Percentiles rank a stretch among this genome's conserved stretches.
phyloP scores from a whole-genome alignment of 2,329 filamentous ascomycete species.

The Neocucurbitaria cava region DNA sequence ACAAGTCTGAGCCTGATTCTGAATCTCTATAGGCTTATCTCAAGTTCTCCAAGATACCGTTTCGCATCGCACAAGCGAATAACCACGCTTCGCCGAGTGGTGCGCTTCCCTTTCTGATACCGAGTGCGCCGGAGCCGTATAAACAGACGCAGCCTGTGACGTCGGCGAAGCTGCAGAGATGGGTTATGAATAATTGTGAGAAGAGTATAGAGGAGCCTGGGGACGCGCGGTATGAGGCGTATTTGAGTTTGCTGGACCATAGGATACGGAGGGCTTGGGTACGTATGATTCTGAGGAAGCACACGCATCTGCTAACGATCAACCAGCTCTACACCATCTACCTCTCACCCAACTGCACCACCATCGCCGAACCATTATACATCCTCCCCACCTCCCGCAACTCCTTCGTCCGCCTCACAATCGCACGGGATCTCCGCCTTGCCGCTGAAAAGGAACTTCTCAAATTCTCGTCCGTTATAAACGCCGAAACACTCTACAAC shows the following conservation, averaged over 20 bases:
- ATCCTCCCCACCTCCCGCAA: constrained; percentile 68
- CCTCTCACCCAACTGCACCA: constrained; percentile 71
- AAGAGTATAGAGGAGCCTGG: constrained; percentile 53
- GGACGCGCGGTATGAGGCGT: constrained; percentile 72
- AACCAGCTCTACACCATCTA: constrained; percentile 78
- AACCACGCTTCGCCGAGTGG: constrained; percentile 94
- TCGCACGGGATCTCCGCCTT: constrained; percentile 70
- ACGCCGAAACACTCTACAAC: constrained; percentile 63
- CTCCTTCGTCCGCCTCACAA: constrained; percentile 66
- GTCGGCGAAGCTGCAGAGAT: constrained; percentile 72
- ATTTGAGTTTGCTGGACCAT: constrained; percentile 77
- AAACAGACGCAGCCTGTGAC: constrained; percentile 58
- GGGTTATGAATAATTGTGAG: constrained; percentile 60
- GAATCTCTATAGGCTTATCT: constrained; percentile 72
- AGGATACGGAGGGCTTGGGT: constrained; percentile 87
- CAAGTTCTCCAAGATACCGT: constrained; percentile 74
- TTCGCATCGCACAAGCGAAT: constrained; percentile 73
- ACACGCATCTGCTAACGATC: constrained; percentile 7
- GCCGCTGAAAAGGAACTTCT: constrained; percentile 79
- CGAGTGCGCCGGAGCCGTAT: constrained; percentile 44
- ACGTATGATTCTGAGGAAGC: constrained; percentile 14
- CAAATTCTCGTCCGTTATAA: constrained; percentile 66
- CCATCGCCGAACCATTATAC: constrained; percentile 75
- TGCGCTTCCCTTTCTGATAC: constrained; percentile 84
- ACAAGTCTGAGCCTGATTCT: background rate